Evolutionary conservation across 2,329 filamentous ascomycete species (phyloP).

Genomic region (Metarhizium sp.): DNA sequence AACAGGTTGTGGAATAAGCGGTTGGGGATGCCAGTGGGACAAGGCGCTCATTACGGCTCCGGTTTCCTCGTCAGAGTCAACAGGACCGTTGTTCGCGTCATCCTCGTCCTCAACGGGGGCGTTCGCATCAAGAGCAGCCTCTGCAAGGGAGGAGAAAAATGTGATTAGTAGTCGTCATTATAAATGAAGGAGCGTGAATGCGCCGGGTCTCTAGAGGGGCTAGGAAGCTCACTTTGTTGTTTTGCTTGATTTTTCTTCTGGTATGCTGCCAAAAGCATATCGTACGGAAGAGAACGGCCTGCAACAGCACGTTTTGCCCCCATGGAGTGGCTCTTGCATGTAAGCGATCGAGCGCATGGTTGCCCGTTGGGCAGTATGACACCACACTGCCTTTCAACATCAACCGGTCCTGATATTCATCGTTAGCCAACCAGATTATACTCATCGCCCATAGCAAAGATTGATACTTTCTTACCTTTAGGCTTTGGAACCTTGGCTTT

Average conservation of each 20-base stretch:
- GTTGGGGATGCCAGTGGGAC: constrained; percentile 66
- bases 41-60: constrained; percentile 79
- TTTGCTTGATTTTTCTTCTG: constrained; percentile 99
- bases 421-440: background rate
- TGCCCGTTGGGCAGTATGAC: constrained; percentile 77
- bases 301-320: constrained; percentile 84
- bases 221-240: constrained; percentile 67
- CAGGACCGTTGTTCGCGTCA: constrained; percentile 66
- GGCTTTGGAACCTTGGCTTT: constrained; percentile 77
- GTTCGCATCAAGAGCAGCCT: constrained; percentile 90
- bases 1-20: constrained; percentile 58
- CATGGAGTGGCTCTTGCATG: constrained; percentile 94
- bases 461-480: constrained; percentile 46
- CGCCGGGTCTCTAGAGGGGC: background rate
- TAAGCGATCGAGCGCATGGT: constrained; percentile 78
- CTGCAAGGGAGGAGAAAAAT: constrained; percentile 32
- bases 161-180: background rate
- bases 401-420: constrained; percentile 57
- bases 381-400: constrained; percentile 90
- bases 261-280: constrained; percentile 80
- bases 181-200: too few species aligned
- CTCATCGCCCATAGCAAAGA: background rate
- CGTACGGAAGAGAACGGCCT: constrained; percentile 79
- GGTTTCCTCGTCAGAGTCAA: constrained; percentile 94
- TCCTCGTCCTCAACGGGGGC: constrained; percentile 81